These are phyloP conservation scores for Mycena citricolor DNA, from an alignment of 1,284 basidiomycete species.

Conservation along the genomic window DNA sequence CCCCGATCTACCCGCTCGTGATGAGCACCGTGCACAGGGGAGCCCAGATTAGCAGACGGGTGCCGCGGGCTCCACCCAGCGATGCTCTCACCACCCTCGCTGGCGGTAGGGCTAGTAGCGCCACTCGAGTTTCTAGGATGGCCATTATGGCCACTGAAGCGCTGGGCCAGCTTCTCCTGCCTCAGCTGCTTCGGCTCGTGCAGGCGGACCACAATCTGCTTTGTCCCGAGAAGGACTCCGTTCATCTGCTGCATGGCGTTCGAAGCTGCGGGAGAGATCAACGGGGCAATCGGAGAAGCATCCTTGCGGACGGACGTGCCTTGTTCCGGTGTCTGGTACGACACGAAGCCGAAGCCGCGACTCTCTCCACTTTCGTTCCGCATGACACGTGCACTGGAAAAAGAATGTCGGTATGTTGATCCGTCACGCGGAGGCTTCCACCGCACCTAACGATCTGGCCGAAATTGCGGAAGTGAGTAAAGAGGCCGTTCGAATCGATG, in stretches of 20 bases:
- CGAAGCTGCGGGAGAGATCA: conserved; percentile 44
- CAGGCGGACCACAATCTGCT: conserved; percentile 81
- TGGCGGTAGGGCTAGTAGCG: conserved; percentile 77
- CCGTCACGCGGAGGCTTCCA: neutral
- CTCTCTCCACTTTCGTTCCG: conserved; percentile 81
- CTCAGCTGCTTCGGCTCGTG: conserved; percentile 89
- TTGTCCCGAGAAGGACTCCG: conserved; percentile 64
- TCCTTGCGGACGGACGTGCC: conserved; percentile 43
- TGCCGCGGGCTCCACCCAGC: conserved; percentile 72
- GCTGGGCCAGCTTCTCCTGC: conserved; percentile 82
- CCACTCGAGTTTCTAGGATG: conserved; percentile 77
- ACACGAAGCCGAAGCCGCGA: conserved; percentile 95
- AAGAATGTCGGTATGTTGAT: neutral
- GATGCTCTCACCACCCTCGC: conserved; percentile 75
- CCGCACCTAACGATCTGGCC: conserved; percentile 80
- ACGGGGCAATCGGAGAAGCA: conserved; percentile 2
- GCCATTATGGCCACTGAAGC: conserved; percentile 70
- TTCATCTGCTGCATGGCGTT: conserved; percentile 82
- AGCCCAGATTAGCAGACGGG: conserved; percentile 51
- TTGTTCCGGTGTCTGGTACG: conserved; percentile 81
- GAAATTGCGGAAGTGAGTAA: conserved; percentile 81
- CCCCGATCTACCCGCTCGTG: conserved; percentile 62
- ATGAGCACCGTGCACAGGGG: conserved; percentile 51
- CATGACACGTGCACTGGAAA: conserved; percentile 85
- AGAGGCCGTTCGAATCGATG: conserved; percentile 81